Evolutionary conservation across 768 basidiomycete genomes (phyloP).

Genomic region (Lanmaoa rubissima): DNA sequence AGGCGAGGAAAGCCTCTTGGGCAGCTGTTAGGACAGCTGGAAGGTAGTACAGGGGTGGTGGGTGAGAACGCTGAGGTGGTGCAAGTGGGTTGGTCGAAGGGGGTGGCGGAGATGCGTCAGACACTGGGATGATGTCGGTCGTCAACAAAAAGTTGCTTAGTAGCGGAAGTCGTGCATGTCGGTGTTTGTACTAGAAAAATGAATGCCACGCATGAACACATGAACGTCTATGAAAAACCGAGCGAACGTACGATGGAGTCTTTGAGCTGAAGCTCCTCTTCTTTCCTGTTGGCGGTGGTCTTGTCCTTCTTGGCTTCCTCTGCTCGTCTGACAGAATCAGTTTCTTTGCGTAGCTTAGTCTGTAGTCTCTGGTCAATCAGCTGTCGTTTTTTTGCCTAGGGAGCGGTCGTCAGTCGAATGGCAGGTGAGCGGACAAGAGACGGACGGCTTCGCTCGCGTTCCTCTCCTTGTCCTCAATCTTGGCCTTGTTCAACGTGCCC

Average conservation of each 20-base stretch:
- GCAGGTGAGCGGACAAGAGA: slow-evolving; percentile 3
- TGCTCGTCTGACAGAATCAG: slow-evolving; percentile 79
- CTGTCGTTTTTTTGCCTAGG: slow-evolving; percentile 79
- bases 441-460: slow-evolving; percentile 81
- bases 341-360: slow-evolving; percentile 80
- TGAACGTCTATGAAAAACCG: not conserved
- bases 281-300: slow-evolving; percentile 68
- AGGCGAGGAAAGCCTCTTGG: slow-evolving; percentile 65
- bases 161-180: slow-evolving; percentile 66
- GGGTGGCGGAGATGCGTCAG: slow-evolving; percentile 31
- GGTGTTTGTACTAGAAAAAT: slow-evolving; percentile 63
- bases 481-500: slow-evolving; percentile 84
- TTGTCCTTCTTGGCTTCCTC: slow-evolving; percentile 88
- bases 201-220: not conserved
- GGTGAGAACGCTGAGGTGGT: slow-evolving; percentile 60
- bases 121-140: slow-evolving; percentile 58
- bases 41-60: slow-evolving; percentile 76
- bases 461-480: slow-evolving; percentile 81
- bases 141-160: slow-evolving; percentile 75
- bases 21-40: slow-evolving; percentile 64
- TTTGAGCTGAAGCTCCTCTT: slow-evolving; percentile 78
- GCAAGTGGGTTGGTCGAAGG: slow-evolving; percentile 38
- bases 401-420: slow-evolving; percentile 7
- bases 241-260: slow-evolving; percentile 67
- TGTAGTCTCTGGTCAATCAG: slow-evolving; percentile 83